Evolutionary conservation across 768 basidiomycete genomes (phyloP).

Genomic region (Mycena galopus): DNA sequence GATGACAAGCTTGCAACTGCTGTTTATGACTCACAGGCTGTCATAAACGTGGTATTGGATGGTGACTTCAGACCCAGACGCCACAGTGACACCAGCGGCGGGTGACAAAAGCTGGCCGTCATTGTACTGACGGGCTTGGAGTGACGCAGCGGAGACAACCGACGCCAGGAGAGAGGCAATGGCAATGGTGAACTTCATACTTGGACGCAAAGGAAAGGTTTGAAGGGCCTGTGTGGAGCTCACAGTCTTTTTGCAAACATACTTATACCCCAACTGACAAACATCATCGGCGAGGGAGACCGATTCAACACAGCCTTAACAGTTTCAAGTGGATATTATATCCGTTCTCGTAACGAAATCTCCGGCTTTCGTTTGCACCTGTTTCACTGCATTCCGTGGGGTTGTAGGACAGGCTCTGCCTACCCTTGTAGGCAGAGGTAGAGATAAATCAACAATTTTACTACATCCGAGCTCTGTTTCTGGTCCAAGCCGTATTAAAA

Average conservation of each 20-base stretch:
- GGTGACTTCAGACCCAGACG: constrained; percentile 13
- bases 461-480: too few species aligned
- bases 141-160: constrained; percentile 13
- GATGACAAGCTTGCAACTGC: not conserved
- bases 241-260: constrained; percentile 7
- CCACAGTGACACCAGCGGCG: constrained; percentile 21
- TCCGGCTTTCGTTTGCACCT: too few species aligned
- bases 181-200: constrained; percentile 25
- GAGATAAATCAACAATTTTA: too few species aligned
- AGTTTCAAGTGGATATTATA: too few species aligned
- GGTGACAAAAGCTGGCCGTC: constrained; percentile 23
- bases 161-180: constrained; percentile 24
- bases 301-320: too few species aligned
- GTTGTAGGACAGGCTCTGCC: too few species aligned
- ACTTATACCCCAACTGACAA: constrained; percentile 18
- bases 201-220: constrained; percentile 19
- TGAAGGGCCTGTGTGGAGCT: too few species aligned
- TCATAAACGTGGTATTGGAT: constrained; percentile 14
- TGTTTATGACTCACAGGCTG: constrained; percentile 18
- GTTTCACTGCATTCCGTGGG: too few species aligned
- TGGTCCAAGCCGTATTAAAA: too few species aligned
- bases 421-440: too few species aligned
- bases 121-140: constrained; percentile 23
- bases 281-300: too few species aligned
- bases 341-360: too few species aligned